Percentiles rank a stretch among this genome's conserved stretches.
phyloP scores from a whole-genome alignment of 2,329 filamentous ascomycete species.

The Nothophaeocryptopus gaeumannii region DNA sequence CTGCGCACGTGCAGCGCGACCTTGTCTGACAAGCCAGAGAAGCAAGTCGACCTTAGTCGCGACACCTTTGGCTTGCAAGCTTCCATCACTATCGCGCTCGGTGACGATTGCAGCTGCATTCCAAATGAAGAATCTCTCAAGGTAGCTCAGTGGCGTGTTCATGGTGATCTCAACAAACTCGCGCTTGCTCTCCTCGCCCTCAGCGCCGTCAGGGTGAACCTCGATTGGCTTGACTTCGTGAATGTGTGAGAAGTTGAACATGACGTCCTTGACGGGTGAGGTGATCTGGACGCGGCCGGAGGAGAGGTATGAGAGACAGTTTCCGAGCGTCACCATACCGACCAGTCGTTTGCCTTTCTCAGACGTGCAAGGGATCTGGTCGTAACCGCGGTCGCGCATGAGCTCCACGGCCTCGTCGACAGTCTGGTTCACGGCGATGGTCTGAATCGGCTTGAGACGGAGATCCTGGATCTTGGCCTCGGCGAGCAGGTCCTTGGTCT shows the following conservation, averaged over 20 bases:
- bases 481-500: constrained; percentile 64
- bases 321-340: constrained; percentile 90
- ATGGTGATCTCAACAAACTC: constrained; percentile 92
- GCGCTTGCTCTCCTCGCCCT: constrained; percentile 46
- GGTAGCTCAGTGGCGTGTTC: constrained; percentile 76
- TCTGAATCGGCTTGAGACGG: constrained; percentile 89
- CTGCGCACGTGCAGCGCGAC: constrained; percentile 17
- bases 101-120: constrained; percentile 95
- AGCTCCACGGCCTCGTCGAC: constrained; percentile 91
- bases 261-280: constrained; percentile 77
- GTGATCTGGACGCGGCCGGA: constrained; percentile 72
- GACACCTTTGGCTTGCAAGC: constrained; percentile 75
- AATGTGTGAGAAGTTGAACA: constrained; percentile 92
- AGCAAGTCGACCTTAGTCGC: constrained; percentile 96
- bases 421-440: constrained; percentile 65
- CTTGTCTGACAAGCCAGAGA: constrained; percentile 80
- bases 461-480: constrained; percentile 78
- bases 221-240: constrained; percentile 90
- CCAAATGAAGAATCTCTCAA: constrained; percentile 96
- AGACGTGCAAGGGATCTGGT: constrained; percentile 88
- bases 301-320: constrained; percentile 86
- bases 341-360: constrained; percentile 68
- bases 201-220: constrained; percentile 54
- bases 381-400: constrained; percentile 97
- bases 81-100: constrained; percentile 59